These are phyloP conservation scores for Cymbidium sinense DNA, from an alignment of 106 monocot species.

Conservation along the genomic window DNA sequence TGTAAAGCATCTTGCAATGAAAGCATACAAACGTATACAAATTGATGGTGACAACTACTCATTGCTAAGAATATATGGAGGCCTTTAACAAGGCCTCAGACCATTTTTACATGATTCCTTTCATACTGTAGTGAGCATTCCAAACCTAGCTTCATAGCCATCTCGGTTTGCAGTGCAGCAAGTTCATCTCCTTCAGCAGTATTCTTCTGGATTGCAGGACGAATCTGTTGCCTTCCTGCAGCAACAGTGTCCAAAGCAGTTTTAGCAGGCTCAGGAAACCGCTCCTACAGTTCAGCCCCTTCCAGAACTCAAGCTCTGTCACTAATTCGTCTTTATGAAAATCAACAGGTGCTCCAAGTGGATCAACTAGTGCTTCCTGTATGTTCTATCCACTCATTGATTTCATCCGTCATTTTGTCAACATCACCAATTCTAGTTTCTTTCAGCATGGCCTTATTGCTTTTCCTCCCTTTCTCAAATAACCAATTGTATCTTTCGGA, in stretches of 20 bases:
- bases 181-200: constrained; percentile 86
- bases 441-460: no score
- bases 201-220: constrained; percentile 47
- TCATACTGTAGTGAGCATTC: no score
- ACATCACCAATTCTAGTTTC: constrained; percentile 64
- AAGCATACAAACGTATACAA: no score
- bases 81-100: no score
- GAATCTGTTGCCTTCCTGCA: constrained; percentile 30
- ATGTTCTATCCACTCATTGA: constrained; percentile 84
- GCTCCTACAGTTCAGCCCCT: constrained; percentile 78
- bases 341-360: constrained; percentile 71
- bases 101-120: no score
- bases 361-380: constrained; percentile 67
- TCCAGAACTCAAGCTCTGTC: constrained; percentile 92
- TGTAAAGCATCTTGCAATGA: no score
- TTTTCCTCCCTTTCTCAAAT: no score
- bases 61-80: no score
- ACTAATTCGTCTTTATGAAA: constrained; percentile 98
- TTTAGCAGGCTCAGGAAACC: constrained; percentile 79
- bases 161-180: constrained; percentile 84
- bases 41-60: no score
- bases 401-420: constrained; percentile 76
- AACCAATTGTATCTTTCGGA: no score
- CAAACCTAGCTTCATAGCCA: constrained; percentile 64
- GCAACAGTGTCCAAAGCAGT: constrained; percentile 39